Base-by-base conservation (phyloP, 2,329 filamentous ascomycete genomes). In the Lecanicillium sp. region DNA sequence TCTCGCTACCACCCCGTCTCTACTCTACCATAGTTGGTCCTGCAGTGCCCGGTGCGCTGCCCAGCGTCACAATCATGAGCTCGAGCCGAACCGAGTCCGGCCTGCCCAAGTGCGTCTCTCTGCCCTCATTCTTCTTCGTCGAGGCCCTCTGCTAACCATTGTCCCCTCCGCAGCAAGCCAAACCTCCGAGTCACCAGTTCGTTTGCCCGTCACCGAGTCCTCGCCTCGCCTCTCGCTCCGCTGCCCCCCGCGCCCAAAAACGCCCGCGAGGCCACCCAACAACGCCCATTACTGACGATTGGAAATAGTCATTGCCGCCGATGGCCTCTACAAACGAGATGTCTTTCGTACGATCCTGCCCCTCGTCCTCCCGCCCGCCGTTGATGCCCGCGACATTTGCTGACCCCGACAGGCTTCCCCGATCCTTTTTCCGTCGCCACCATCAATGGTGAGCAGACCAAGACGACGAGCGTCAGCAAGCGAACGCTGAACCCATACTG, bases 401-500 rank as follows among this genome's bases (percentile, higher is more conserved):
- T 70, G 55, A 71, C 57, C 50, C 26, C 37, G 15, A 51, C 50
- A 97, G 93, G 91, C 64, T 95, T 97, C 58, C 93, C 93, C 51
- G 93, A 98, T 68, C 93, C 93, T 20, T 98, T 98, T 66, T 91
- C 93, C 38, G 93, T 98, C 56, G 91, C 90, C 58, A 98, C 93
- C 50, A 83, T 97, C 69, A 91, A 90, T 69, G 93, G 93, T 67
- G 93, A 98, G 70, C 93, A 98, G 73, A 98, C 93, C 50, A 89
- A 90, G 70, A 97, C 93, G n/a, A 98, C 93, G 10, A 85, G 85
- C 30, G 93, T 97, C 58, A 95, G 93, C 67, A 97, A 96, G 72
- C 87, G 93, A 71, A 97, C 93, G 10, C 74, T 98, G 68, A 97
- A 96, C 68, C 93, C 93, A n/a, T 98, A 98, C 68, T 98, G 93